Evolutionary conservation across 176 grass and related monocot species (phyloP), one percentile per base, ranked within the genome.

Genomic region (Oryza rufipogon): DNA sequence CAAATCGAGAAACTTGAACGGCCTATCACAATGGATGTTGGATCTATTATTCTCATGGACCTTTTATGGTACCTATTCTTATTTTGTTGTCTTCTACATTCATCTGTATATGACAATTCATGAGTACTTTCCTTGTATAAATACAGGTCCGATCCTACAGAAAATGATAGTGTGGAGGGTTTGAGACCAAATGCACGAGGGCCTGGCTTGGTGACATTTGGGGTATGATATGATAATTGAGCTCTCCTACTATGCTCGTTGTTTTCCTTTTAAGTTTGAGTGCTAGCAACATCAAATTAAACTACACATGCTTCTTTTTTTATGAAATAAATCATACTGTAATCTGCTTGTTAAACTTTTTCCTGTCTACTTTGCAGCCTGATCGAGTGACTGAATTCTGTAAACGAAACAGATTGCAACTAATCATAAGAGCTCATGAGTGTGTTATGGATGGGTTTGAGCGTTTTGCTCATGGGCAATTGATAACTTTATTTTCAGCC

Each of bases 391-490:
- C 96, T 23, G 96, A 96, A 26, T 98, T 98, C 74, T 98, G 96
- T 75, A 98, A 98, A 83, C 89, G 96, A 66, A 98, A 98, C 74
- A 95, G 90, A 87, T 79, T 98, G 49, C 96, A 98, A 38, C 87
- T 98, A 51, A 98, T 96, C 66, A 96, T 98, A 83, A 94, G 93
- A 87, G 96, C 96, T 72, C 96, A 95, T 85, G 96, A 98, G 60
- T 98, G 96, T 87, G 96, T 98, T 48, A 98, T 98, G 96, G 96
- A 98, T 95, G 96, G 96, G 46, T 98, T 98, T 78, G 96, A 98
- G 80, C 93, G 96, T 68, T 98, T 98, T 67, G 96, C 96, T 45
- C 91, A 93, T 66, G 96, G 96, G 30, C 96, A 93, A 68, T 58
- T 98, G 51, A 98, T 98, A 66, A 98, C 96, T 89, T 87, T 98